Base-by-base conservation (phyloP, 202 grass and related monocot genomes). In the Schoenoplectus tabernaemontani region DNA sequence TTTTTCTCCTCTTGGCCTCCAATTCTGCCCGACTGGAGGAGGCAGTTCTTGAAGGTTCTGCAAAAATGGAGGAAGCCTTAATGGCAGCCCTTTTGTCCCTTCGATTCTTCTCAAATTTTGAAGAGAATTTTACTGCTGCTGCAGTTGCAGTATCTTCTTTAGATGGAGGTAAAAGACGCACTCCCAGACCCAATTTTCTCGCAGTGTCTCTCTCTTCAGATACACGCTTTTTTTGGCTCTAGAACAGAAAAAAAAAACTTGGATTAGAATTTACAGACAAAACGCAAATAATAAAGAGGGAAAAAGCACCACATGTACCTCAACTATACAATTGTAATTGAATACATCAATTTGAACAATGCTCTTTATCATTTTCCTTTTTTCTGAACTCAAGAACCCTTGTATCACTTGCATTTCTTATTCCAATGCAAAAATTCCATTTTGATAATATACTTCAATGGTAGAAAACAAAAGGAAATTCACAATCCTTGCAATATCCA, bases 181-280 rank as follows among this genome's bases (percentile, higher is more conserved):
- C 86, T 68, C 91, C 89, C 11, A 98, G 86, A 56, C 89, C 95
- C 48, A 90, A 81, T 87, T 88, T 92, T 70, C 87, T 95, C 0
- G 91, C 84, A 47, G 83, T 61, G 56, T 86, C 83, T 54, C 83
- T 88, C 74, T 98, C 89, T 77, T 92, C 91, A 32, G 62, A 80
- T 37, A 98, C 86, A 78, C 84, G 88, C 85, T 89, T 98, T 60
- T 92, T 98, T 90, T 95, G 95, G 81, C 83, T 87, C 95, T 98
- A 88, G 76, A 90, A 79, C 59, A 76, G 76, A 68, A 71, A 83
- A 54, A 61, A 78, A 74, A 26, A 10, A 75, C 13, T 26, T 83
- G 61, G 83, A 85, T 85, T 90, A 87, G 78, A 85, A 88, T 81
- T 46, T 13, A 54, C 47, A 54, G 70, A 34, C 12, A 72, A 37